These are phyloP conservation scores for Pelargonium australe DNA, from an alignment of 441 rosid genomes.

Conservation along the genomic window DNA sequence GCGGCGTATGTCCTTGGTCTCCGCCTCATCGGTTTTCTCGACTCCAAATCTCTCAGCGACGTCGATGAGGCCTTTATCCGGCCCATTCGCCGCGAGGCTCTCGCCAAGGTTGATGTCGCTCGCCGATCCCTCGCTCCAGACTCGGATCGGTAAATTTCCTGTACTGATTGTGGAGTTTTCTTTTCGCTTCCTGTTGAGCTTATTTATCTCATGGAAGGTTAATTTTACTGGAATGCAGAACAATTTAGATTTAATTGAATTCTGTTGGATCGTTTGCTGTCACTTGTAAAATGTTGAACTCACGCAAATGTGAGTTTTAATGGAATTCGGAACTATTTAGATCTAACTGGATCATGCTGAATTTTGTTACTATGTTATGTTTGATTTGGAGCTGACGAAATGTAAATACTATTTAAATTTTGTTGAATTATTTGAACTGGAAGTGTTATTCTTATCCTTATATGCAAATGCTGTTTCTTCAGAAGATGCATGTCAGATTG, in stretches of 20 bases:
- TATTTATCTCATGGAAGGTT: neutral
- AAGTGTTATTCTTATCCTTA: neutral
- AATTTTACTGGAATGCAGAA: neutral
- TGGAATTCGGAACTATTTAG: neutral
- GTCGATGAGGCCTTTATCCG: neutral
- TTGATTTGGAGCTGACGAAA: too few species aligned
- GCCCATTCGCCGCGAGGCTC: neutral
- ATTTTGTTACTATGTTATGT: neutral
- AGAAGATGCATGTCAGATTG: neutral
- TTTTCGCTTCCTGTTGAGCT: neutral
- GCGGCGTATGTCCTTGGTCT: conserved; percentile 66
- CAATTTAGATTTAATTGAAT: neutral
- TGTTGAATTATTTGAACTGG: neutral
- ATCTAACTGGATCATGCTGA: neutral
- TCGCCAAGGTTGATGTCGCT: neutral
- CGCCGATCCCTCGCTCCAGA: neutral
- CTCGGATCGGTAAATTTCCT: neutral
- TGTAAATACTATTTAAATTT: neutral
- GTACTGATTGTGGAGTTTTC: neutral
- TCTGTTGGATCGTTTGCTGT: neutral
- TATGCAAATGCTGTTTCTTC: neutral
- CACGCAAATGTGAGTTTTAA: neutral
- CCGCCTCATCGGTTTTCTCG: conserved; percentile 85
- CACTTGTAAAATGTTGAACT: neutral
- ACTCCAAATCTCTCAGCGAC: conserved; percentile 41